phyloP scores from a whole-genome alignment of 2,329 filamentous ascomycete genomes.

The Botryosphaeria agaves region DNA sequence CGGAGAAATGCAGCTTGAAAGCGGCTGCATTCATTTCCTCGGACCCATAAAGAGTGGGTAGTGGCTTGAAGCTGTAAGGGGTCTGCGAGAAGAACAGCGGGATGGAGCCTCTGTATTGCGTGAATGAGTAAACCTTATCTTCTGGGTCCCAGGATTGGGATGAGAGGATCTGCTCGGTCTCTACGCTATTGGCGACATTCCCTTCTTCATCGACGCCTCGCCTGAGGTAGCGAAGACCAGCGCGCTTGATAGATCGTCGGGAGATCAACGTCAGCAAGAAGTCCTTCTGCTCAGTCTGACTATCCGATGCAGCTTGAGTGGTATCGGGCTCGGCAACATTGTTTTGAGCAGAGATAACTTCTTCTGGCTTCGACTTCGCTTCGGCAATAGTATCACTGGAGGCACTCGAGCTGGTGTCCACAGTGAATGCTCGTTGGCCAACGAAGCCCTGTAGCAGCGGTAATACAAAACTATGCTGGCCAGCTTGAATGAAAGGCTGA shows the following conservation, averaged over 20 bases:
- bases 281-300: slow-evolving; percentile 16
- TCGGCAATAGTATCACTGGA: slow-evolving; percentile 14
- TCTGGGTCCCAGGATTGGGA: slow-evolving; percentile 44
- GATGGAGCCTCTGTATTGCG: slow-evolving; percentile 81
- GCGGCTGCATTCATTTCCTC: slow-evolving; percentile 61
- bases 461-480: slow-evolving; percentile 52
- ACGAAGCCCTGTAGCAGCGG: slow-evolving; percentile 91
- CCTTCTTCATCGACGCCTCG: slow-evolving; percentile 84
- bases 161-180: slow-evolving; percentile 88
- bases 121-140: slow-evolving; percentile 57
- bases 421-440: slow-evolving; percentile 65
- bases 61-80: slow-evolving; percentile 81
- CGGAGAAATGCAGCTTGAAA: slow-evolving; percentile 62
- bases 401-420: slow-evolving; percentile 36
- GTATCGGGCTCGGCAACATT: slow-evolving; percentile 3
- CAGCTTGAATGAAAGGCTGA: slow-evolving; percentile 54
- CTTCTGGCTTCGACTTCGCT: slow-evolving; percentile 14
- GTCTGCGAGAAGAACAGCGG: slow-evolving; percentile 91
- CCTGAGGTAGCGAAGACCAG: slow-evolving; percentile 76
- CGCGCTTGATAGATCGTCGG: slow-evolving; percentile 69
- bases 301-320: slow-evolving; percentile 7
- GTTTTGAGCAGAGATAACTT: slow-evolving; percentile 8
- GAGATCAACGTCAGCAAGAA: slow-evolving; percentile 84
- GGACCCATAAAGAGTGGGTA: slow-evolving; percentile 68
- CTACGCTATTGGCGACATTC: slow-evolving; percentile 74